Percentiles rank a stretch among this genome's conserved stretches.
Evolutionary conservation across 257 asterid genomes (phyloP).

Genomic region (Rauvolfia tetraphylla): DNA sequence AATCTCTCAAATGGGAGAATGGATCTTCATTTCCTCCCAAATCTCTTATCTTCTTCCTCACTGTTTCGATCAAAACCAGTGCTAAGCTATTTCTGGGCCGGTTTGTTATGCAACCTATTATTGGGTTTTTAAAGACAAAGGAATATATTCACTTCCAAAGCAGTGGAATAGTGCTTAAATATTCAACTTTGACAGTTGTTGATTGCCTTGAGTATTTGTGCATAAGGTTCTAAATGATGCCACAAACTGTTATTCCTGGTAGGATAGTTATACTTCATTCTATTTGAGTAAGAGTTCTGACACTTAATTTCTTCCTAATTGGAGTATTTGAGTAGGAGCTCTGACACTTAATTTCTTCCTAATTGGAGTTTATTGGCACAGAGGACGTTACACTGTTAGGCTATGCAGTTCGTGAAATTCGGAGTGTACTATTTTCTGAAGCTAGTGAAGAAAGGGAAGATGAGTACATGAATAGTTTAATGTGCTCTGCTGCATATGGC

Average conservation of each 20-base stretch:
- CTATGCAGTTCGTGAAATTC: slow-evolving; percentile 57
- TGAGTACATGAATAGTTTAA: slow-evolving; percentile 59
- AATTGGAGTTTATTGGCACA: slow-evolving; percentile 75
- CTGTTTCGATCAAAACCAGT: too few relatives aligned
- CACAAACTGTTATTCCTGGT: neutral
- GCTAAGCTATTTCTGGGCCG: neutral
- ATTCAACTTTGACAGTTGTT: neutral
- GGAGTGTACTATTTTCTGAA: slow-evolving; percentile 51
- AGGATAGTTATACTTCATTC: neutral
- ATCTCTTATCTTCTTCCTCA: neutral
- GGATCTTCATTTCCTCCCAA: neutral
- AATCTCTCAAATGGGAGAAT: too few relatives aligned
- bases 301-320: slow-evolving; percentile 30
- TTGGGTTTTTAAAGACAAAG: neutral
- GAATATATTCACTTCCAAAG: neutral
- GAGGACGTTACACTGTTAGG: slow-evolving; percentile 62
- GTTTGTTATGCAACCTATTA: neutral
- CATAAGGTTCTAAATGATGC: neutral
- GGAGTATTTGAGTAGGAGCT: slow-evolving; percentile 43
- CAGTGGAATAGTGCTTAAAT: neutral
- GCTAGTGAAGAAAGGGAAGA: slow-evolving; percentile 50
- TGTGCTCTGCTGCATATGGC: slow-evolving; percentile 39
- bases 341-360: slow-evolving; percentile 29
- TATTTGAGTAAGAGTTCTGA: slow-evolving; percentile 24
- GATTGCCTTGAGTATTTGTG: neutral